Evolutionary conservation across 1,284 basidiomycete genomes (phyloP).

Genomic region (Rhodotorula glutinis): DNA sequence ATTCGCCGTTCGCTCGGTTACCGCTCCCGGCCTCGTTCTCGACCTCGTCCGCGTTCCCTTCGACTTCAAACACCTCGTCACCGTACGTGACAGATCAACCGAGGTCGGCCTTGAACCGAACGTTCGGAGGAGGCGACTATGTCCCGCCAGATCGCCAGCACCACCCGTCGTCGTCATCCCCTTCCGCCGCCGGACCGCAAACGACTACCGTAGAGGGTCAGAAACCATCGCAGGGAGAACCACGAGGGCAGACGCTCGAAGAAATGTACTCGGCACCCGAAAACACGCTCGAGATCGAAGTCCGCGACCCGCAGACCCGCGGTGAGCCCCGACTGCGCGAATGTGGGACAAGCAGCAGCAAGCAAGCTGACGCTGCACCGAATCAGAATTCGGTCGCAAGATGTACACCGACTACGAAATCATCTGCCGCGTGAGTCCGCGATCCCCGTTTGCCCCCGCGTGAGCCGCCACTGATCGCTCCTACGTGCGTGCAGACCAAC

Average conservation of each 20-base stretch:
- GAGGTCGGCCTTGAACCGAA: slow-evolving; percentile 10
- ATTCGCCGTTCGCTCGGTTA: slow-evolving; percentile 33
- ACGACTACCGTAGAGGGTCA: too few species aligned
- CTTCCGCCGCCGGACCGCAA: background rate
- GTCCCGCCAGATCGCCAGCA: background rate
- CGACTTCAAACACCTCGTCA: slow-evolving; percentile 12
- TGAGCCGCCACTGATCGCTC: too few species aligned
- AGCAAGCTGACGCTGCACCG: background rate
- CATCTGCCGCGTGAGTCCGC: slow-evolving; percentile 73
- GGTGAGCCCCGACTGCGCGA: slow-evolving; percentile 56
- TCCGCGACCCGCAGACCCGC: slow-evolving; percentile 93
- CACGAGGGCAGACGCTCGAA: slow-evolving; percentile 36
- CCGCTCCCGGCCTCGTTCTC: slow-evolving; percentile 26
- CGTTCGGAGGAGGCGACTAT: slow-evolving; percentile 17
- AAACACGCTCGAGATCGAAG: slow-evolving; percentile 97
- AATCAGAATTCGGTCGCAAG: slow-evolving; percentile 82
- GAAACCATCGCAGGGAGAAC: background rate
- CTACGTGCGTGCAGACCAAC: slow-evolving; percentile 94
- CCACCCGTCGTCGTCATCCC: background rate
- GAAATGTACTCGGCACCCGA: slow-evolving; percentile 55
- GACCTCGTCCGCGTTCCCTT: slow-evolving; percentile 23
- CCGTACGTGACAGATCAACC: slow-evolving; percentile 40
- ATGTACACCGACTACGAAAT: slow-evolving; percentile 99
- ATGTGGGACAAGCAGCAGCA: too few species aligned
- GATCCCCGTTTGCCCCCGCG: too few species aligned